Evolutionary conservation across 331 rosid species (phyloP).

Genomic region (Pyrus hybrid): DNA sequence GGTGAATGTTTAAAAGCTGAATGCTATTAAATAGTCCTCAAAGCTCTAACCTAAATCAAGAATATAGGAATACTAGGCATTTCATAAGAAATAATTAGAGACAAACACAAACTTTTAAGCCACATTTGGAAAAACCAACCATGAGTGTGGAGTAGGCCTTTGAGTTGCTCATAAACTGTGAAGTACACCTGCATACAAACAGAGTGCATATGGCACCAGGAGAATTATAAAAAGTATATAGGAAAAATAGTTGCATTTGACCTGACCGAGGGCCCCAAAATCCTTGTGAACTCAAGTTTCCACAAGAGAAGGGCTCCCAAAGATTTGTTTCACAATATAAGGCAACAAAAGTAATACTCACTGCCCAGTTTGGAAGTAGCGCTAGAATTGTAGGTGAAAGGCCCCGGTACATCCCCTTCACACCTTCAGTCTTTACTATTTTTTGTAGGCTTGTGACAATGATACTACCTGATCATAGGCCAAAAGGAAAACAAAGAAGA

Average conservation of each 20-base stretch:
- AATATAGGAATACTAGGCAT: neutral
- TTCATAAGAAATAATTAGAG: conserved; percentile 9
- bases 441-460: conserved; percentile 65
- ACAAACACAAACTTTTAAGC: neutral
- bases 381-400: conserved; percentile 92
- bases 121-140: conserved; percentile 44
- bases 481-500: conserved; percentile 9
- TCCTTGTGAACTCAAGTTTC: neutral
- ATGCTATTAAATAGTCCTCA: neutral
- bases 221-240: neutral
- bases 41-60: conserved; percentile 5
- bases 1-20: conserved; percentile 1
- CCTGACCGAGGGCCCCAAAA: neutral
- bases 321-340: neutral
- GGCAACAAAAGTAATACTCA: conserved; percentile 39
- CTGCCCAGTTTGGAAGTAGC: conserved; percentile 96
- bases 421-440: conserved; percentile 71
- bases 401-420: conserved; percentile 89
- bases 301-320: neutral
- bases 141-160: conserved; percentile 53
- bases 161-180: conserved; percentile 77
- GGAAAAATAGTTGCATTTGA: neutral
- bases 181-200: conserved; percentile 70
- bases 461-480: conserved; percentile 56
- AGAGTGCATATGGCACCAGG: conserved; percentile 17